phyloP scores from a whole-genome alignment of 2,329 filamentous ascomycete species.

The Neonectria magnoliae region DNA sequence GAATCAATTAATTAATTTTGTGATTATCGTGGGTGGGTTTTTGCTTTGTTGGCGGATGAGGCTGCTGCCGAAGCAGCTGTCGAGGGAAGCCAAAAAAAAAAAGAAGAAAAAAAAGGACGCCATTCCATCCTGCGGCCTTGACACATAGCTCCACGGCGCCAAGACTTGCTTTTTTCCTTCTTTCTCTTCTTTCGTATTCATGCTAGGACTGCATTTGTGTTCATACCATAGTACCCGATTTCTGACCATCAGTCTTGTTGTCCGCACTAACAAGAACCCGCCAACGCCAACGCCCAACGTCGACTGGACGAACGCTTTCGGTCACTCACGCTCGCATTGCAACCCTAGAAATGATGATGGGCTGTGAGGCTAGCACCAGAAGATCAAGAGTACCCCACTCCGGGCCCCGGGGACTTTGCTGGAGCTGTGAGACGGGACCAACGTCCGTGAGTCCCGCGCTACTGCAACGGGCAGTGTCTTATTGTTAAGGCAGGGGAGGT shows the following conservation, averaged over 20 bases:
- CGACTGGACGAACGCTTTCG: neutral
- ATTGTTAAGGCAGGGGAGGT: neutral
- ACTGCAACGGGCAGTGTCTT: neutral
- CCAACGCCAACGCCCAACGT: neutral
- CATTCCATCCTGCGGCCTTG: neutral
- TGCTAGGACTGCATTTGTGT: neutral
- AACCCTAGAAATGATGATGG: neutral
- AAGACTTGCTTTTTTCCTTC: neutral
- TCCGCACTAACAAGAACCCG: neutral
- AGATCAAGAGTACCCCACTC: neutral
- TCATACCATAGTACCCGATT: too few relatives aligned
- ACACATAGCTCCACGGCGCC: neutral
- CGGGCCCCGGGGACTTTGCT: neutral
- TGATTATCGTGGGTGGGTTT: neutral
- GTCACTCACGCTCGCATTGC: neutral
- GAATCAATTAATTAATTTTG: neutral
- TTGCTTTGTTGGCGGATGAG: neutral
- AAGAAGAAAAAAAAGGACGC: neutral
- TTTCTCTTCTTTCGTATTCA: neutral
- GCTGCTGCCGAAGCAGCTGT: neutral
- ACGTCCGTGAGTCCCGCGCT: slow-evolving; percentile 10
- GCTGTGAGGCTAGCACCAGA: neutral
- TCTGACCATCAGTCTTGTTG: neutral
- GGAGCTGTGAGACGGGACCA: slow-evolving; percentile 20
- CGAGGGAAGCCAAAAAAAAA: neutral